Evolutionary conservation across 2,329 filamentous ascomycete genomes (phyloP), one percentile per base, ranked within the genome.

Genomic region (Cryphonectria carpinicola): DNA sequence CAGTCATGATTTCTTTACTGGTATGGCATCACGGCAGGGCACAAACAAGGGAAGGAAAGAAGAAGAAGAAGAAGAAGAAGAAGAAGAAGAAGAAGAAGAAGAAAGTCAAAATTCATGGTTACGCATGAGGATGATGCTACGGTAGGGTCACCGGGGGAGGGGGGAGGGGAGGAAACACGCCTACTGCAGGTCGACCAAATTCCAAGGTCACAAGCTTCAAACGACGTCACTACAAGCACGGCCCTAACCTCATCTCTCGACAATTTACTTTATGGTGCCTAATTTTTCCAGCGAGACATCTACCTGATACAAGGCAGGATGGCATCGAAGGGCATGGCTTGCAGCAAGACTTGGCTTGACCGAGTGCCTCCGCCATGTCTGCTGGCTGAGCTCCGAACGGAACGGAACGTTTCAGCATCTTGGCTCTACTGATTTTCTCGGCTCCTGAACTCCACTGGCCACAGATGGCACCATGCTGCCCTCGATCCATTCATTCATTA

Each of bases 321-420:
- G n/a, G 17, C 52, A 32, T 58, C 13, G 54, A 32, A 32, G 25
- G 54, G 25, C 52, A 5, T 28, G 28, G 17, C 56, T 39, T 61
- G 32, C 56, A 61, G 32, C 28, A n/a, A 37, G 56, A 37, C 43
- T 22, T 19, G 56, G 56, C 25, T 13, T 28, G n/a, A 56, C n/a
- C n/a, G 14, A 5, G 8, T 17, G 14, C 25, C 19, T 19, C 28
- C 14, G 28, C 25, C 25, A 58, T 17, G 4, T n/a, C 35, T 25
- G 32, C 58, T 39, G 35, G 56, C 56, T 35, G 17, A 8, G 22
- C 58, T 61, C n/a, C 22, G 19, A n/a, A 11, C 35, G 58, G 58
- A 61, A 61, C 32, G 58, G 35, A 61, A 61, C 58, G 58, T 61
- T 61, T 61, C 35, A 61, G 58, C 35, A 39, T 61, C 35, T 39